Percentiles rank a stretch among this genome's conserved stretches.
phyloP scores from a whole-genome alignment of 2,329 filamentous ascomycete species.

The Pseudogymnoascus sp. region DNA sequence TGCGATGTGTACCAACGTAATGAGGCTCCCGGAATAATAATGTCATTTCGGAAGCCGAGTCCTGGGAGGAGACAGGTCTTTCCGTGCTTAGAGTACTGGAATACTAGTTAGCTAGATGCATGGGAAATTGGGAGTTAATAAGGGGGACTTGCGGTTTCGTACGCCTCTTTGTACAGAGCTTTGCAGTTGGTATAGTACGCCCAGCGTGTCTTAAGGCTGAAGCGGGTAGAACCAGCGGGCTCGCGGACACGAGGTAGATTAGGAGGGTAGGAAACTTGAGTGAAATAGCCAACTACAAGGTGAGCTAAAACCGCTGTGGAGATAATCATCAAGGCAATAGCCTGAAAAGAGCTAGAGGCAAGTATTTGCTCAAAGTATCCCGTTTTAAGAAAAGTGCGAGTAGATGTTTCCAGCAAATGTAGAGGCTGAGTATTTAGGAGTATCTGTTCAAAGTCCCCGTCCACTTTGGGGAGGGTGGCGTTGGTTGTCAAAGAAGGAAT shows the following conservation, averaged over 20 bases:
- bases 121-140: not conserved
- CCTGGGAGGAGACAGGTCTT: constrained; percentile 38
- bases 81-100: constrained; percentile 39
- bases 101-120: not conserved
- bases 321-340: not conserved
- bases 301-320: not conserved
- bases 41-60: constrained; percentile 35
- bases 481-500: not conserved
- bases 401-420: not conserved
- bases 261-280: not conserved
- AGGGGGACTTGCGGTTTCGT: constrained; percentile 23
- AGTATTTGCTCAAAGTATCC: not conserved
- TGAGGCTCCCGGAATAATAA: constrained; percentile 37
- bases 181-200: constrained; percentile 31
- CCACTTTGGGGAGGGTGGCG: not conserved
- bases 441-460: not conserved
- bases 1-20: constrained; percentile 38
- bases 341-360: not conserved
- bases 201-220: constrained; percentile 29
- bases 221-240: constrained; percentile 22
- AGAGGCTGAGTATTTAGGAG: not conserved
- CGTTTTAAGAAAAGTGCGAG: not conserved
- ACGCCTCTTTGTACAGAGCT: constrained; percentile 29
- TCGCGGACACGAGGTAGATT: constrained; percentile 30
- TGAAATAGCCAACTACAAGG: not conserved